phyloP scores from a whole-genome alignment of 1,284 basidiomycete species.

The Rugosomyces carneus region DNA sequence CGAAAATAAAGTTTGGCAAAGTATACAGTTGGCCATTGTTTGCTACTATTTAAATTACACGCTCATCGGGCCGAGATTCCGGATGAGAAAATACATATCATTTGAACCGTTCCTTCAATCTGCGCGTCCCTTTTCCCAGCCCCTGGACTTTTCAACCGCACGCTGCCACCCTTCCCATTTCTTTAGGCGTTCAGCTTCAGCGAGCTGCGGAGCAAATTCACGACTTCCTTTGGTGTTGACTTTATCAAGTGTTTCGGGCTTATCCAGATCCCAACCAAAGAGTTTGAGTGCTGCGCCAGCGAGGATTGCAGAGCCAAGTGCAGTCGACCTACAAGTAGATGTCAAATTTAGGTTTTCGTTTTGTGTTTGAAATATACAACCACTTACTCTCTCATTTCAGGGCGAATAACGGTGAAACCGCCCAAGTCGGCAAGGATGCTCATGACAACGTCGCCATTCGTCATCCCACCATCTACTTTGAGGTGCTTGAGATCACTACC shows the following conservation, averaged over 20 bases:
- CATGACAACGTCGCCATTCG: constrained; percentile 89
- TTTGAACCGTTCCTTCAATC: no score
- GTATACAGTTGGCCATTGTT: background rate
- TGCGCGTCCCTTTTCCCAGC: constrained; percentile 59
- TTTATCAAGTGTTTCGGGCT: constrained; percentile 80
- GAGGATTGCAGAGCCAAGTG: constrained; percentile 93
- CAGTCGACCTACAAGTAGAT: constrained; percentile 66
- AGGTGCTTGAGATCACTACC: constrained; percentile 70
- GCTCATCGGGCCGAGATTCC: no score
- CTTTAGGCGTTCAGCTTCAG: constrained; percentile 49
- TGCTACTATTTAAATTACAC: no score
- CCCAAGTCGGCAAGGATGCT: constrained; percentile 89
- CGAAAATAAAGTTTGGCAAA: constrained; percentile 32
- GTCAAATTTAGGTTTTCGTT: background rate
- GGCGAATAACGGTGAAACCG: constrained; percentile 87
- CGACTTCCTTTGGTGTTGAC: constrained; percentile 85
- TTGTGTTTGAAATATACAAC: background rate
- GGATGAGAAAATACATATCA: no score
- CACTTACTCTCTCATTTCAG: constrained; percentile 91
- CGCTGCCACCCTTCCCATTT: constrained; percentile 78
- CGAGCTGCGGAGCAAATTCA: constrained; percentile 61
- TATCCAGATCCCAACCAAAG: constrained; percentile 91
- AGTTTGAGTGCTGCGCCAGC: constrained; percentile 86
- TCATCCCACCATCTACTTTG: constrained; percentile 94
- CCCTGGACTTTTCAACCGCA: constrained; percentile 75